Evolutionary conservation across 129 eudicot species (phyloP).

Genomic region (Daucus carota): DNA sequence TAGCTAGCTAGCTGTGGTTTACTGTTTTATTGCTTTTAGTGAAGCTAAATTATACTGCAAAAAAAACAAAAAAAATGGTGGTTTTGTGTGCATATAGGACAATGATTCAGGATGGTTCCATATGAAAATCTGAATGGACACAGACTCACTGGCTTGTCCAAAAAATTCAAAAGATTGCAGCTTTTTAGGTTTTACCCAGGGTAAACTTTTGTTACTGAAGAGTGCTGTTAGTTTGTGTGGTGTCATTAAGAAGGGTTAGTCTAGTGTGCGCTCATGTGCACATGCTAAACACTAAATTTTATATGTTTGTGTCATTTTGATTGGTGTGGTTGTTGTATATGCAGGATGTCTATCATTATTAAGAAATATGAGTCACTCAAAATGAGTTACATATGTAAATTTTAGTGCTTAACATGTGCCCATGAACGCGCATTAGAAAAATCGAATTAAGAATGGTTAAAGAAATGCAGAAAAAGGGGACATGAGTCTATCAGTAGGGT

Average conservation of each 20-base stretch:
- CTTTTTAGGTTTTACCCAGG: not conserved
- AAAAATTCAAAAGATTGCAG: not conserved
- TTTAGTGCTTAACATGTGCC: too few species aligned
- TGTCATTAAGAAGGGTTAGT: conserved; percentile 2
- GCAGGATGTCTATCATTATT: too few species aligned
- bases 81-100: not conserved
- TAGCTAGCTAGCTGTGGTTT: not conserved
- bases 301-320: too few species aligned
- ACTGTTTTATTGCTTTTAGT: not conserved
- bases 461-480: not conserved
- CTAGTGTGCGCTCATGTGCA: too few species aligned
- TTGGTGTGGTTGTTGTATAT: too few species aligned
- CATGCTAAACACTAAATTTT: too few species aligned
- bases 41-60: not conserved
- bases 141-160: not conserved
- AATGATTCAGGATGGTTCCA: conserved; percentile 1
- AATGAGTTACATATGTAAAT: too few species aligned
- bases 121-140: not conserved
- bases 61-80: not conserved
- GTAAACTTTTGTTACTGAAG: not conserved
- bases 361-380: too few species aligned
- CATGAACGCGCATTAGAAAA: too few species aligned
- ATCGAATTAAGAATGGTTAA: conserved; percentile 6
- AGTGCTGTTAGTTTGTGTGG: not conserved
- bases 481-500: not conserved